Evolutionary conservation across 768 basidiomycete genomes (phyloP), one percentile per base, ranked within the genome.

Genomic region (Cantharellus anzutake): DNA sequence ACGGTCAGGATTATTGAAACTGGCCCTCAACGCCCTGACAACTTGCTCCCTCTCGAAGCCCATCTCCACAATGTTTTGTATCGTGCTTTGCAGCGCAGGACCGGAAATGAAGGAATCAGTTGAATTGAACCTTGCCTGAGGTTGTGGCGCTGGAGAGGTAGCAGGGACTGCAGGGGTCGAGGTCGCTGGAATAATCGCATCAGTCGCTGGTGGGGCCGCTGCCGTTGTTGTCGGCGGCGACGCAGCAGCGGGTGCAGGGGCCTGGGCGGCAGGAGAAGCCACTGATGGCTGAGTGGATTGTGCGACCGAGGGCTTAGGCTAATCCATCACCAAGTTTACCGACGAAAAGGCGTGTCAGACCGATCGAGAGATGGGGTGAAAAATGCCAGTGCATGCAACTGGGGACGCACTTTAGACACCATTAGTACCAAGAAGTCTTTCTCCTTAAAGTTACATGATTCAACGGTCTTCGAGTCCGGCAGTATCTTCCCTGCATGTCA

Each of bases 391-490:
- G 14, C 11, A 55, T 14, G 34, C 52, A 29, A 29, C 20, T 29
- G 20, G 20, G n/a, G 16, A 66, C 73, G 57, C 63, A 93, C 93
- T 81, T 96, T 98, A 57, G 91, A 80, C 41, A 97, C 88, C 94
- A 98, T 99, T 50, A 99, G 80, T n/a, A 99, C 96, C 62, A 98
- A 74, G 74, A 99, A 99, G 70, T 96, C 94, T 74, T 96, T 98
- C 72, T 98, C 94, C 74, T 96, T 93, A 76, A 98, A 87, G 59
- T 84, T 81, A 67, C 84, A 86, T 52, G 86, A 84, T 65, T 79
- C 86, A 41, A 99, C 78, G 2, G 84, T 85, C 75, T 92, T 93
- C 61, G 81, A 80, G 70, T 99, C 92, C 5, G 80, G 68, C 29
- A 98, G 77, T 53, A 99, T 84, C 76, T 94, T 93, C 59, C 96